Percentiles rank a stretch among this genome's conserved stretches.
Conservation (phyloP, 768 basidiomycete genomes). For the Cystobasidium onofrii region DNA sequence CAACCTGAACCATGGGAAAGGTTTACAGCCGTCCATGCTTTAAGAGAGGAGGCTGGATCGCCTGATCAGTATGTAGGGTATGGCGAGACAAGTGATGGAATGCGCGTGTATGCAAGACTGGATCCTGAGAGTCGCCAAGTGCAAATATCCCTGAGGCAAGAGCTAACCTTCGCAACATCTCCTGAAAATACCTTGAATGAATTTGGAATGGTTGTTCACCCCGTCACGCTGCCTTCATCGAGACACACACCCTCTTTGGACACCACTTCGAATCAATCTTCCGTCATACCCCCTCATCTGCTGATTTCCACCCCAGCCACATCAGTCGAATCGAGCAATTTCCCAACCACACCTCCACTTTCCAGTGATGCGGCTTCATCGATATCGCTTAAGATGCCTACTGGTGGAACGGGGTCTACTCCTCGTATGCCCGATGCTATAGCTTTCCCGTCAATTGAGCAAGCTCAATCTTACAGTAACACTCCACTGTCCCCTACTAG, state of each 20-base stretch:
- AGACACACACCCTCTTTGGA: neutral
- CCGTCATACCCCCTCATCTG: slow-evolving; percentile 13
- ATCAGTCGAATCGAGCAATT: slow-evolving; percentile 11
- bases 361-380: neutral
- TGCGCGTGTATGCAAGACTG: neutral
- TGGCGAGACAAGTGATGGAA: slow-evolving; percentile 10
- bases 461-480: neutral
- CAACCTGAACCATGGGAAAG: slow-evolving; percentile 6
- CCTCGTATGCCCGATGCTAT: neutral
- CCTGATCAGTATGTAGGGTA: slow-evolving; percentile 14
- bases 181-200: neutral
- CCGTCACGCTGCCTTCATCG: neutral
- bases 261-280: neutral
- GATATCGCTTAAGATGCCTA: neutral
- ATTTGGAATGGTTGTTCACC: neutral
- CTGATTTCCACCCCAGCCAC: slow-evolving; percentile 13
- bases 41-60: slow-evolving; percentile 17
- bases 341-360: slow-evolving; percentile 19
- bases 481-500: neutral
- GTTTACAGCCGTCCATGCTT: slow-evolving; percentile 15
- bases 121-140: neutral
- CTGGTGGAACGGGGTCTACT: neutral
- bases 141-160: neutral
- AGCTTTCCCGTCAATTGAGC: neutral
- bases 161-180: neutral